phyloP scores from a whole-genome alignment of 306 rosid species.

The Rosa persica region DNA sequence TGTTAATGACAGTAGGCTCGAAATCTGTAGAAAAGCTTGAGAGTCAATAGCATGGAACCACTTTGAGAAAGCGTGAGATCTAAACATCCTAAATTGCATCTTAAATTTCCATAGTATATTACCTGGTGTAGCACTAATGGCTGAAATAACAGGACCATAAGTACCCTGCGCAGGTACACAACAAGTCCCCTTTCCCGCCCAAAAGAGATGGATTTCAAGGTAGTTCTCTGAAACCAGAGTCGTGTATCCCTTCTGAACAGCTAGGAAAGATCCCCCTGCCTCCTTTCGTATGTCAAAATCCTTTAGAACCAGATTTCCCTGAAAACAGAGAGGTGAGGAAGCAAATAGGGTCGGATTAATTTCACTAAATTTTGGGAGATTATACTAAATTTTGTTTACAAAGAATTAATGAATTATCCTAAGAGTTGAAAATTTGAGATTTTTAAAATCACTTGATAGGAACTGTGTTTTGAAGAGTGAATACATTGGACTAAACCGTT shows the following conservation, averaged over 20 bases:
- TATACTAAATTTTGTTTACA: not conserved
- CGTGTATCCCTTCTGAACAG: slow-evolving; percentile 34
- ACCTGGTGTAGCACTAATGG: too few relatives aligned
- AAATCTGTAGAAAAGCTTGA: slow-evolving; percentile 50
- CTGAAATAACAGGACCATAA: too few relatives aligned
- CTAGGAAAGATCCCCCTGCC: slow-evolving; percentile 52
- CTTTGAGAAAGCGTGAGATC: slow-evolving; percentile 3
- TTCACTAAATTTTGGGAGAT: too few relatives aligned
- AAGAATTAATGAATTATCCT: not conserved
- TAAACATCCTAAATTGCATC: too few relatives aligned
- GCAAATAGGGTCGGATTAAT: not conserved
- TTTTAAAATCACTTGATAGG: not conserved
- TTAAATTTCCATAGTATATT: too few relatives aligned
- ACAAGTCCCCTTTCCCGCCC: too few relatives aligned
- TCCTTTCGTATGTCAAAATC: slow-evolving; percentile 66
- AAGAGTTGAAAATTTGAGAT: not conserved
- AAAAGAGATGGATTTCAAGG: too few relatives aligned
- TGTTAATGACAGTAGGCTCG: slow-evolving; percentile 50
- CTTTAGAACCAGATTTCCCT: slow-evolving; percentile 54
- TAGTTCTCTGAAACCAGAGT: slow-evolving; percentile 51
- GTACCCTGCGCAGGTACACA: too few relatives aligned
- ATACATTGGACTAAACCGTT: too few relatives aligned
- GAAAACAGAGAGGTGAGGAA: not conserved
- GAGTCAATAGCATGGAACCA: slow-evolving; percentile 16
- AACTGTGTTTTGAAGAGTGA: not conserved